Evolutionary conservation across 192 early-diverging fungal species (phyloP), one percentile per base, ranked within the genome.

Genomic region (Spizellomyces sp.): DNA sequence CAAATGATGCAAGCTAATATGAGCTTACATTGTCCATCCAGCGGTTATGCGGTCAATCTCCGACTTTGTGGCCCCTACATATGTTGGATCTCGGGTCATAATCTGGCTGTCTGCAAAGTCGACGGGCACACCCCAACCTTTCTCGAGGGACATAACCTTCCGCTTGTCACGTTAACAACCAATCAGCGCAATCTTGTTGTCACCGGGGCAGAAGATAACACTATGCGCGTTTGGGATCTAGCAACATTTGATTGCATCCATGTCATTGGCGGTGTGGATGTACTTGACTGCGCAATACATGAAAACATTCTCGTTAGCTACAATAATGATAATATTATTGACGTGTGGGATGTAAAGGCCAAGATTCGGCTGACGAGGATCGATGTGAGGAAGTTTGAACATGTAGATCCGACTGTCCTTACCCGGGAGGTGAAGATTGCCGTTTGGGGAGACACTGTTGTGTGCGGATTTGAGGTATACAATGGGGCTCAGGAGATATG

Each of bases 391-490:
- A 6, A 14, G 10, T 46, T 73, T 57, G 71, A 36, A 22, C 36
- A 55, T 9, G 43, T 75, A 8, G 77, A 78, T 61, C n/a, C 14
- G 66, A 12, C n/a, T 21, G 54, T 78, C 19, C 50, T 78, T 43
- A 69, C 54, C 21, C 56, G 59, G 41, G 77, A 78, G 65, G 77
- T 78, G 15, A 78, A 78, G 69, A 65, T 78, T 45, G 71, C 63
- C 9, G 45, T 78, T 0, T 78, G 71, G 72, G 71, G 67, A 7
- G 62, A 67, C 52, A 50, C 15, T 7, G 66, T 78, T n/a, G 77
- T 78, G 19, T 78, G 77, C 46, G 77, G 77, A 47, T 78, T 78
- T 64, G 77, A 78, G 77, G 77, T 78, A 41, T 54, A 58, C 1
- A 43, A 21, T 71, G 19, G 14, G 17, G 17, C 1, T 54, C 50